Base-by-base conservation (phyloP, 2,329 filamentous ascomycete genomes). In the Colletotrichum incanum region DNA sequence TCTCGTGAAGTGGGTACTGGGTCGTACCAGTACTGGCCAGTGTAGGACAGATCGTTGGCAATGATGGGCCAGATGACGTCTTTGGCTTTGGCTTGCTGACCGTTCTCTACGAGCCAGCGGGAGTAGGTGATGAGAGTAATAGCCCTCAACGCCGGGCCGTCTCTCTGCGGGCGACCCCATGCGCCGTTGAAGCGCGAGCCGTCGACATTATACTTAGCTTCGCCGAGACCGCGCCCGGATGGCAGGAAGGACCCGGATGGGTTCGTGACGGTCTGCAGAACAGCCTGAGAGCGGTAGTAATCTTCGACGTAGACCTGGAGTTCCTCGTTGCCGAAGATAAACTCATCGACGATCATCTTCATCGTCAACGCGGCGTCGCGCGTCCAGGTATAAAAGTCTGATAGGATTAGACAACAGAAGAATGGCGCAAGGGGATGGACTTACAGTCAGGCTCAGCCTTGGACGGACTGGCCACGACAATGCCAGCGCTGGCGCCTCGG, bases 131-230 rank as follows among this genome's bases (percentile, higher is more conserved):
- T 87, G 71, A 91, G 77, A 0, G 89, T 85, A 26, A 87, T 89
- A 2, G 88, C 88, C 59, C 89, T 83, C n/a, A 91, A 82, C 14
- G 89, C 87, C 43, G 89, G 89, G 0, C 89, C 89, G 77, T 91
- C 89, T 34, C 86, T 84, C 78, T 91, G 89, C 26, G 89, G 89
- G 28, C 89, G 84, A 20, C 89, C 89, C 89, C 89, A 91, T 9
- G 80, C 76, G 14, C 85, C 86, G 31, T 83, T 87, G 75, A 84
- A 89, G 0, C 85, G 82, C 5, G 84, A 85, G 64, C 82, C 79
- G 70, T 90, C 83, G 23, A 87, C 85, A 64, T 87, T 82, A 76
- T 86, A 90, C 76, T 90, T 90, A 2, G 88, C 86, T 75, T 90
- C 88, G 16, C 84, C 88, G 5, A 90, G 80, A 7, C 88, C 88